Conservation (phyloP, 306 rosid species). For the Argentina anserina region DNA sequence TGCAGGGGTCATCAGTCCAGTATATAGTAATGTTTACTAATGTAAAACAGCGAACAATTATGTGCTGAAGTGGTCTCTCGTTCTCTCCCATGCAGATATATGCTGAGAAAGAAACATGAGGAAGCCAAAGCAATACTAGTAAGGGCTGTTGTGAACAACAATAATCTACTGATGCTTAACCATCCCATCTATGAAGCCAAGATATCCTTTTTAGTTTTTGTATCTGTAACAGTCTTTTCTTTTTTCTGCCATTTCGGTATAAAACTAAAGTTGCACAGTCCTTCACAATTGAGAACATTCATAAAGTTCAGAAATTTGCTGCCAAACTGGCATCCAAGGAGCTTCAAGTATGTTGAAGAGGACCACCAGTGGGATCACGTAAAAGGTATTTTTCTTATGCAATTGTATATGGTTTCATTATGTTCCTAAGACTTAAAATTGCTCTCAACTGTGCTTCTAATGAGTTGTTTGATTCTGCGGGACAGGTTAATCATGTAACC, state of each 20-base stretch:
- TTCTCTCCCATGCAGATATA: constrained; percentile 49
- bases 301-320: constrained; percentile 68
- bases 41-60: background rate
- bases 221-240: constrained; percentile 12
- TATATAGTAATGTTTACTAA: background rate
- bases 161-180: constrained; percentile 81
- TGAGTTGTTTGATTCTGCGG: background rate
- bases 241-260: constrained; percentile 6
- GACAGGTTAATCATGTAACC: background rate
- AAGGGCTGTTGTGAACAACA: constrained; percentile 73
- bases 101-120: constrained; percentile 79
- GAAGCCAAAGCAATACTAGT: constrained; percentile 80
- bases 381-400: constrained; percentile 27
- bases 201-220: constrained; percentile 58
- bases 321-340: constrained; percentile 53
- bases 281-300: constrained; percentile 54
- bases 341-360: constrained; percentile 42
- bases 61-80: background rate
- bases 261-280: constrained; percentile 18
- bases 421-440: background rate
- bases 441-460: background rate
- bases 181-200: constrained; percentile 79
- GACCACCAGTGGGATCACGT: constrained; percentile 1
- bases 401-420: background rate
- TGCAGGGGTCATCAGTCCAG: background rate